Conservation (phyloP, 208 protist genomes). For the Porcisia hertigi region DNA sequence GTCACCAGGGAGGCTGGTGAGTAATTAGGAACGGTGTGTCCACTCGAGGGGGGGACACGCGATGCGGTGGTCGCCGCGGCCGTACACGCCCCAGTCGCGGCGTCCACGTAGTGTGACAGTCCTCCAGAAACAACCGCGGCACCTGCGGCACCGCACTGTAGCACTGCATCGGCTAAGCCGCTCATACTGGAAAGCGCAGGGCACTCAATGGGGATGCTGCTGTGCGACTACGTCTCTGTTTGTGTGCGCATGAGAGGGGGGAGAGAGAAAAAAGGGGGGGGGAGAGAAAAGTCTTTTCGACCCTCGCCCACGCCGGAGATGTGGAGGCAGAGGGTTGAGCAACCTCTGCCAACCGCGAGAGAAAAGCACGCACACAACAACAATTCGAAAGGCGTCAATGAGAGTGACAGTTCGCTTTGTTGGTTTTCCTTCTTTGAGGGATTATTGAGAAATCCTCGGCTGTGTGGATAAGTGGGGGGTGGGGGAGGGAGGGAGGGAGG, state of each 20-base stretch:
- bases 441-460: too few relatives aligned
- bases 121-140: not conserved
- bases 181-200: not conserved
- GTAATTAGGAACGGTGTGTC: not conserved
- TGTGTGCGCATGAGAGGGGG: not conserved
- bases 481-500: not conserved
- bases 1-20: slow-evolving; percentile 20
- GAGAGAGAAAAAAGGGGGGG: not conserved
- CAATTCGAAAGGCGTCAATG: not conserved
- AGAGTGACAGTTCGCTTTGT: not conserved
- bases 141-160: not conserved
- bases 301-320: not conserved
- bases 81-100: not conserved
- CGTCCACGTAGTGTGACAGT: not conserved
- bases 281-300: not conserved
- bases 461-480: too few relatives aligned
- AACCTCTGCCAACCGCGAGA: not conserved
- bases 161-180: not conserved
- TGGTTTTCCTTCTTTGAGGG: too few relatives aligned
- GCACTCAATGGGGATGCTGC: not conserved
- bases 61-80: not conserved
- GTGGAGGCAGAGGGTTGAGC: not conserved
- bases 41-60: not conserved
- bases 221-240: not conserved
- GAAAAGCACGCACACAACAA: not conserved